Percentiles rank a stretch among this genome's conserved stretches.
These are phyloP conservation scores for Arthroderma uncinatum DNA, from an alignment of 2,329 filamentous ascomycete species.

Conservation along the genomic window DNA sequence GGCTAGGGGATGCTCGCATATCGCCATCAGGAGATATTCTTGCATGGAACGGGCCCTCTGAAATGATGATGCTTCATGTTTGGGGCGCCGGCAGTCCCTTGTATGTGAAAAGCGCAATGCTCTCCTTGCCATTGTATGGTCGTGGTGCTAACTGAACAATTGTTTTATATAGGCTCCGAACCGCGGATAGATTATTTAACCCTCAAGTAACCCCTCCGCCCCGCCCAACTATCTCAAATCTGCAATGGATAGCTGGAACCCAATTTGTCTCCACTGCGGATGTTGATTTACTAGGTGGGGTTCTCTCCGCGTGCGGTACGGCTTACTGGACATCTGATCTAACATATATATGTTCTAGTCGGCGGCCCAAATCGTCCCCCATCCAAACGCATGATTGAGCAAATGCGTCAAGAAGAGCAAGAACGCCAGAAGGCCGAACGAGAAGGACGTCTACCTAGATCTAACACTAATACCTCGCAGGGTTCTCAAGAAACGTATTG, in stretches of 20 bases:
- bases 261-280: constrained; percentile 80
- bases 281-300: constrained; percentile 65
- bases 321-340: not conserved
- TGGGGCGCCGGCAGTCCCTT: constrained; percentile 65
- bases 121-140: not conserved
- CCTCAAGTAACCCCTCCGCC: constrained; percentile 60
- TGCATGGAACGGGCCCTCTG: constrained; percentile 78
- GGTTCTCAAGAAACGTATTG: constrained; percentile 51
- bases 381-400: constrained; percentile 76
- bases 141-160: not conserved
- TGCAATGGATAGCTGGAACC: constrained; percentile 94
- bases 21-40: constrained; percentile 71
- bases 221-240: constrained; percentile 82
- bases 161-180: constrained; percentile 29
- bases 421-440: constrained; percentile 35
- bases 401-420: constrained; percentile 62
- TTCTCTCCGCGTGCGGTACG: too few relatives aligned
- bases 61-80: constrained; percentile 69
- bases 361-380: constrained; percentile 79
- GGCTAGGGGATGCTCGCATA: constrained; percentile 59
- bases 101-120: constrained; percentile 37
- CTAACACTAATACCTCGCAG: not conserved
- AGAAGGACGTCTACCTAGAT: constrained; percentile 8
- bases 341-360: constrained; percentile 35
- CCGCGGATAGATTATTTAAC: constrained; percentile 68